A percentile compares a stretch with the other conserved stretches of the same genome.
Evolutionary conservation across 2,329 filamentous ascomycete genomes (phyloP).

Genomic region (Cytospora piceicola): DNA sequence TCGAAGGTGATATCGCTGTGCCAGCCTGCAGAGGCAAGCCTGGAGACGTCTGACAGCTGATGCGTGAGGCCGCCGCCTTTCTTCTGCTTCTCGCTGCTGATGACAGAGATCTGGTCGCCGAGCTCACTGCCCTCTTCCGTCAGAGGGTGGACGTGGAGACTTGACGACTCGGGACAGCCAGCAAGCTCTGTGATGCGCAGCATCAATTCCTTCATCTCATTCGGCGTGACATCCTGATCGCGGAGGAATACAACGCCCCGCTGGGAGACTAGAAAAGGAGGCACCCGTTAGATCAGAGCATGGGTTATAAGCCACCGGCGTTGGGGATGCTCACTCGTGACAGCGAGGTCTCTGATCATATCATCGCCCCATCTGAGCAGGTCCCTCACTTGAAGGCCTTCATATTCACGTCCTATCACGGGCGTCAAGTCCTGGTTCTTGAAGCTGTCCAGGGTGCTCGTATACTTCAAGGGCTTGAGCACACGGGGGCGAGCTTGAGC

Average conservation of each 20-base stretch:
- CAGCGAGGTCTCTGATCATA: constrained; percentile 39
- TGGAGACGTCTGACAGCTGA: constrained; percentile 53
- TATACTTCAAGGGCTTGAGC: constrained; percentile 36
- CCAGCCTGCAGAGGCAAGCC: constrained; percentile 45
- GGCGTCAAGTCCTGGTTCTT: constrained; percentile 42
- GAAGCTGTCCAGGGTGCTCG: constrained; percentile 47
- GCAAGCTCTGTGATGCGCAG: constrained; percentile 48
- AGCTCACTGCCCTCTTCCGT: constrained; percentile 56
- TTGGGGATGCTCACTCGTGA: constrained; percentile 34
- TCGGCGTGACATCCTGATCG: constrained; percentile 50
- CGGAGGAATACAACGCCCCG: constrained; percentile 56
- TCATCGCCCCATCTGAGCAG: constrained; percentile 39
- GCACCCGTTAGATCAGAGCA: background rate
- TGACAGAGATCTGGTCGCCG: constrained; percentile 60
- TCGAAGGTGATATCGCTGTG: constrained; percentile 49
- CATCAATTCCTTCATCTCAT: constrained; percentile 51
- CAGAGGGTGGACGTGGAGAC: constrained; percentile 59
- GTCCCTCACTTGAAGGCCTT: constrained; percentile 39
- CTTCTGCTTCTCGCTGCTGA: constrained; percentile 59
- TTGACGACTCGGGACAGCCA: constrained; percentile 52
- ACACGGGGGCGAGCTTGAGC: constrained; percentile 34
- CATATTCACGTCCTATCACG: constrained; percentile 41
- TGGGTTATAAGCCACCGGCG: no score
- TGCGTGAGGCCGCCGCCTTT: constrained; percentile 57
- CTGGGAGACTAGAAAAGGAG: constrained; percentile 44